Evolutionary conservation across 208 protist genomes (phyloP).

Genomic region (Entamoeba moshkovskii): DNA sequence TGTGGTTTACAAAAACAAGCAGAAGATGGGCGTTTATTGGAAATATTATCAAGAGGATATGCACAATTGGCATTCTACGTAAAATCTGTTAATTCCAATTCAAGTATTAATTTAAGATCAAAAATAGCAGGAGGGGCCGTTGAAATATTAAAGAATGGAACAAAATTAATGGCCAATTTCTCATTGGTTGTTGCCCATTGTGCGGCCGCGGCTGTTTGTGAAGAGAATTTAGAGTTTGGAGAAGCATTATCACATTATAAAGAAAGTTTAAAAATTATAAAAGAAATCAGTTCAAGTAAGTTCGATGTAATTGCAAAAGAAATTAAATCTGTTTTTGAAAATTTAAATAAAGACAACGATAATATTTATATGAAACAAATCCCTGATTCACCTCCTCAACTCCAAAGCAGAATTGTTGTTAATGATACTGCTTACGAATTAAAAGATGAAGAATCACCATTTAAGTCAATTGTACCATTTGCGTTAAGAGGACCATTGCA

Average conservation of each 20-base stretch:
- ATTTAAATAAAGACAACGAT: background rate
- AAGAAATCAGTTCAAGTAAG: background rate
- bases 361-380: background rate
- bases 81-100: background rate
- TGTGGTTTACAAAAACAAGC: background rate
- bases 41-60: background rate
- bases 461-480: background rate
- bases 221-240: background rate
- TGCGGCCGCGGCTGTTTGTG: background rate
- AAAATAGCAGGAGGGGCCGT: background rate
- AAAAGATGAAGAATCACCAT: background rate
- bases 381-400: background rate
- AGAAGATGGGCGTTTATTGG: background rate
- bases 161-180: background rate
- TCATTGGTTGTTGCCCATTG: background rate
- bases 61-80: background rate
- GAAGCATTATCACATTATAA: background rate
- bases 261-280: background rate
- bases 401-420: background rate
- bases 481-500: background rate
- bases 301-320: background rate
- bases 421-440: background rate
- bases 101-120: background rate
- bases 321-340: background rate
- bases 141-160: background rate